Evolutionary conservation across 495 filamentous ascomycete species (phyloP), one percentile per base, ranked within the genome.

Genomic region (Astrocystis sublimbata): DNA sequence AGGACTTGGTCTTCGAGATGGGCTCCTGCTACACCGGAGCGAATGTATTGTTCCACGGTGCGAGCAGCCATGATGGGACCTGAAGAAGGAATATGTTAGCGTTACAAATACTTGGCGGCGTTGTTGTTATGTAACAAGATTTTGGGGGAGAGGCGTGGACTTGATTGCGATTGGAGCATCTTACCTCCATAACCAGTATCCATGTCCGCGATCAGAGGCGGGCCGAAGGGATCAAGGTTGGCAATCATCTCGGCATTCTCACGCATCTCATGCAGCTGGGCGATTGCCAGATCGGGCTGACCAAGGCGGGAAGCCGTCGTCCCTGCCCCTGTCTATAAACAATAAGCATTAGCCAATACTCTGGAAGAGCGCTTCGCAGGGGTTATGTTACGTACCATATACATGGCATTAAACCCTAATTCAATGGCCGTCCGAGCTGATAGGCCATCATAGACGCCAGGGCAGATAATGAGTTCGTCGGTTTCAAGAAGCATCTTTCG

Each of bases 1-100:
- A 77, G 68, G 35, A 88, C 80, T 67, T 90, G 87, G 71, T 91
- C 88, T 76, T 91, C 88, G 38, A 91, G 82, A 65, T 90, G 88
- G 65, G 89, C 80, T 17, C 82, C 88, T 5, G 87, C 87, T 1
- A 90, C 84, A 10, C 85, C 85, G 13, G 85, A 81, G 33, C 78
- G 79, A 50, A 84, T 83, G 69, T 89, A 89, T 51, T 85, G 76
- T 62, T 82, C 76, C n/a, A 89, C 82, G 0, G 86, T 81, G 43
- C 81, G 78, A 40, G 83, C 78, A 13, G 89, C 81, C 77, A 85
- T 85, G 40, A 87, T 71, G 0, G 83, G 83, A 1, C 83, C 82
- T 85, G 42, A 7, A 31, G 19, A 7, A 41, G 17, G 19, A 30
- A 40, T 13, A 13, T 1, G 19, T 61, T 45, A 61, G 47, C 36